Evolutionary conservation across 805 yeast genomes (phyloP), one percentile per base, ranked within the genome.

Genomic region (Yamadazyma nakazawae): DNA sequence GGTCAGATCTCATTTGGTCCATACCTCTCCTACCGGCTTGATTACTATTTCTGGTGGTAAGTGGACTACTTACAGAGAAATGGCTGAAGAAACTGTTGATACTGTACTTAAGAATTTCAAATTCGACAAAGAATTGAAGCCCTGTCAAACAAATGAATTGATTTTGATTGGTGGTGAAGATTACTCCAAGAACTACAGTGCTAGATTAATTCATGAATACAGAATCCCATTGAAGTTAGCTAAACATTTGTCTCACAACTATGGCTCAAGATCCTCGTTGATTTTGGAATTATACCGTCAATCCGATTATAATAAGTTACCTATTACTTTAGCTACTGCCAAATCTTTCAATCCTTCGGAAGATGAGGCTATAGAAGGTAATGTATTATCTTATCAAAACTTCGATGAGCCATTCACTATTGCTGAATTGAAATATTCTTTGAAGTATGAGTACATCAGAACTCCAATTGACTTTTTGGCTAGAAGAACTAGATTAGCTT

Each of bases 41-140:
- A 75, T 91, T 34, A 91, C 98, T 34, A 86, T 91, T 55, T 84
- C 96, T 16, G 98, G 97, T 60, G 98, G 98, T 66, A 91, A 91
- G 72, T 91, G 98, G 98, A 91, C 98, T 45, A 91, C 98, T 32
- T 92, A 91, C 75, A 80, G 97, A 73, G 96, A 89, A 73, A 91
- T 91, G 97, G 96, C 97, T 18, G 84, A 91, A 71, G 96, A 92
- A 72, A 88, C 96, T 38, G 83, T 91, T 40, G 84, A 88, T 65
- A 81, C 80, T 55, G 81, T 86, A 45, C 75, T 88, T 40, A 74
- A 79, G 60, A 55, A 62, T 37, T 68, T 68, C 47, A 69, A 70
- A 42, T 73, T 76, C 44, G 67, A 40, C 41, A 63, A 67, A 37
- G 49, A 54, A 19, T 53, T 58, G 40, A 62, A 57, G 43, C 76